These are phyloP conservation scores for Kwoniella botswanensis DNA, from an alignment of 768 basidiomycete species.

Conservation along the genomic window DNA sequence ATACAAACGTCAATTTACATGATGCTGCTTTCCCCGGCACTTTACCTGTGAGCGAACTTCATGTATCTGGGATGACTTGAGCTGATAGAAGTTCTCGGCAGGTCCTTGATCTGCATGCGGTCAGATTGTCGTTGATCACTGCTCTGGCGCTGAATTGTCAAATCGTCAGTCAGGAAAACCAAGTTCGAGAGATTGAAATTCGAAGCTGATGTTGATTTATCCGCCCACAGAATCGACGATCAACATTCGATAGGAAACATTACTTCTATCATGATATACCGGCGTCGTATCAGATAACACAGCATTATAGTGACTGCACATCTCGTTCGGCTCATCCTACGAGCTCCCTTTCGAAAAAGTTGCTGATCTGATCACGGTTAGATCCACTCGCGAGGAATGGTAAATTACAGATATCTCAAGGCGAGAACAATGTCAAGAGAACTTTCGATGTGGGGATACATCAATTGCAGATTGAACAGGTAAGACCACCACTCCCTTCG, in stretches of 20 bases:
- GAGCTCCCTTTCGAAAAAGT: neutral
- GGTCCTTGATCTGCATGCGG: constrained; percentile 58
- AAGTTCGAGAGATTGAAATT: too few relatives aligned
- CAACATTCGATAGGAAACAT: constrained; percentile 94
- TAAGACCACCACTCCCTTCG: constrained; percentile 53
- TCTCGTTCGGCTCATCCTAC: neutral
- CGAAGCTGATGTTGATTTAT: constrained; percentile 56
- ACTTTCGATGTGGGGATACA: constrained; percentile 71
- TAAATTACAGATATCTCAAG: constrained; percentile 20
- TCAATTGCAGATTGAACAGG: constrained; percentile 96
- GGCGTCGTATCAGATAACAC: constrained; percentile 94
- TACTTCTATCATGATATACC: constrained; percentile 97
- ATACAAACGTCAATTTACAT: constrained; percentile 73
- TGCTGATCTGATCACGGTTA: constrained; percentile 7
- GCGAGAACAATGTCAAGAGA: constrained; percentile 22
- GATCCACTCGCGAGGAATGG: constrained; percentile 34
- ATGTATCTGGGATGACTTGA: constrained; percentile 8
- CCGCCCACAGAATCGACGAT: constrained; percentile 65
- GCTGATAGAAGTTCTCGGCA: constrained; percentile 16
- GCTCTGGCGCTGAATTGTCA: constrained; percentile 71
- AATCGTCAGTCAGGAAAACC: constrained; percentile 42
- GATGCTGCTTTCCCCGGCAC: constrained; percentile 95
- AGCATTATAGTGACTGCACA: constrained; percentile 75
- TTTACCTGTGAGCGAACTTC: constrained; percentile 70
- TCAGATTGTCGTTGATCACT: constrained; percentile 78